A percentile compares a stretch with the other conserved stretches of the same genome.
Evolutionary conservation across 768 basidiomycete species (phyloP).

Genomic region (Polyporus arcularius): DNA sequence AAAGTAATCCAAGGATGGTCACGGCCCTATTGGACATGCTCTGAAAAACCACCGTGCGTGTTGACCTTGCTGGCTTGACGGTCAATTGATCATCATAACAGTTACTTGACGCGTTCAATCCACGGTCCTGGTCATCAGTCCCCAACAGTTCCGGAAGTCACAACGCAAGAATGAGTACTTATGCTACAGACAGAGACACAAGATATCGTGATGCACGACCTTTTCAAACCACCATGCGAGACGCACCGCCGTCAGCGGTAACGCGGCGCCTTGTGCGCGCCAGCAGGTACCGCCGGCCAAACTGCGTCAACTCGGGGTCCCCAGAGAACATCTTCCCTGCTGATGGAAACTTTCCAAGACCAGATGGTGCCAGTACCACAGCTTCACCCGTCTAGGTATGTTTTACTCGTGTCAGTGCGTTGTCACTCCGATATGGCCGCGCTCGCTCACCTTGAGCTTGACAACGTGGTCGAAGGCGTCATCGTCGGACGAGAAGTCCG

Average conservation of each 20-base stretch:
- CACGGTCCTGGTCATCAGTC: too few relatives aligned
- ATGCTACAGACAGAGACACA: too few relatives aligned
- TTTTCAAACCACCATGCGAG: conserved; percentile 12
- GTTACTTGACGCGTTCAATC: too few relatives aligned
- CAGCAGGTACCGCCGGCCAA: conserved; percentile 18
- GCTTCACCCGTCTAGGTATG: conserved; percentile 65
- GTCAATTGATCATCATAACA: too few relatives aligned
- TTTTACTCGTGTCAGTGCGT: background rate
- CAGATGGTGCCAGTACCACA: conserved; percentile 67
- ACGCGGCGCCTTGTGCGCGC: conserved; percentile 21
- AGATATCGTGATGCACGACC: background rate
- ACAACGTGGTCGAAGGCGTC: conserved; percentile 71
- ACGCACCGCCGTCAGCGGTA: conserved; percentile 22
- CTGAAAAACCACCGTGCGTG: too few relatives aligned
- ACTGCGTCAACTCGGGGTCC: conserved; percentile 18
- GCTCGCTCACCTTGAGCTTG: conserved; percentile 51
- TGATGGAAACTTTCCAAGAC: conserved; percentile 23
- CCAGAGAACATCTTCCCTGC: conserved; percentile 4
- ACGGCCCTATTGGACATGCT: too few relatives aligned
- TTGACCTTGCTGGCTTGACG: too few relatives aligned
- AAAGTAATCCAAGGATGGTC: too few relatives aligned
- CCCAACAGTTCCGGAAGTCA: too few relatives aligned
- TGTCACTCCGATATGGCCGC: background rate
- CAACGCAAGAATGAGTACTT: too few relatives aligned
- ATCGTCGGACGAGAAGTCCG: conserved; percentile 50